Percentiles rank a stretch among this genome's conserved stretches.
Conservation (phyloP, 1,284 basidiomycete genomes). For the Moesziomyces sp. region DNA sequence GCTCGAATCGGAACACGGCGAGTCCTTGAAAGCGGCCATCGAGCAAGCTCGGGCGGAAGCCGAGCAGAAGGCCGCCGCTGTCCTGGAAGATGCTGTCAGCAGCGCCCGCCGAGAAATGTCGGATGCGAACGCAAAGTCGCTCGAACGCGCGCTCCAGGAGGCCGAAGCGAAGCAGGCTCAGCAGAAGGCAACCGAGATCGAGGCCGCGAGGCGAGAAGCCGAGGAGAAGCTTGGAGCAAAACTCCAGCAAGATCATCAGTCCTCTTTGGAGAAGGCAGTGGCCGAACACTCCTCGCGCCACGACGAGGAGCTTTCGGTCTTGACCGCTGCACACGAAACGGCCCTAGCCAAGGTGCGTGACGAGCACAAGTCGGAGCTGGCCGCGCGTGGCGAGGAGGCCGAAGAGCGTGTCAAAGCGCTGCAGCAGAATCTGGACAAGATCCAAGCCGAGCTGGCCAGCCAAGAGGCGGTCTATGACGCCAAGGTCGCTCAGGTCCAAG, state of each 20-base stretch:
- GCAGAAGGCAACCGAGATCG: slow-evolving; percentile 23
- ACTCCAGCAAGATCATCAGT: slow-evolving; percentile 24
- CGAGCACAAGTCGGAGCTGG: slow-evolving; percentile 28
- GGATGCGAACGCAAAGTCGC: slow-evolving; percentile 26
- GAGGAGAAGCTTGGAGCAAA: slow-evolving; percentile 26
- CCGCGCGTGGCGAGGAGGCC: slow-evolving; percentile 23
- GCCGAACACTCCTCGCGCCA: slow-evolving; percentile 21
- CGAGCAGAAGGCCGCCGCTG: slow-evolving; percentile 35
- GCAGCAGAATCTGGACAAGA: slow-evolving; percentile 30
- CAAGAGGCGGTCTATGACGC: slow-evolving; percentile 43
- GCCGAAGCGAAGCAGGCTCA: slow-evolving; percentile 26
- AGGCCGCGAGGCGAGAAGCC: slow-evolving; percentile 27
- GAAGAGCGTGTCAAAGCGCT: slow-evolving; percentile 34
- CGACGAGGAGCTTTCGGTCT: slow-evolving; percentile 22
- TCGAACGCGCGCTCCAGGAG: slow-evolving; percentile 29
- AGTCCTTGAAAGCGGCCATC: slow-evolving; percentile 20
- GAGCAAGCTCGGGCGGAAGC: slow-evolving; percentile 26
- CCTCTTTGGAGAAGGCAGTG: slow-evolving; percentile 21
- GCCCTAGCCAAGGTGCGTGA: slow-evolving; percentile 21
- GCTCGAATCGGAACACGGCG: slow-evolving; percentile 10
- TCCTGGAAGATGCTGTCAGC: slow-evolving; percentile 36
- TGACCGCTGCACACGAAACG: slow-evolving; percentile 31
- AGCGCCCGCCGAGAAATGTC: slow-evolving; percentile 36
- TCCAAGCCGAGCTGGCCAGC: slow-evolving; percentile 36
- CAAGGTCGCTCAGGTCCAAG: slow-evolving; percentile 46